Base-by-base conservation (phyloP, 108 stramenopile species). In the Bacterosira constricta region DNA sequence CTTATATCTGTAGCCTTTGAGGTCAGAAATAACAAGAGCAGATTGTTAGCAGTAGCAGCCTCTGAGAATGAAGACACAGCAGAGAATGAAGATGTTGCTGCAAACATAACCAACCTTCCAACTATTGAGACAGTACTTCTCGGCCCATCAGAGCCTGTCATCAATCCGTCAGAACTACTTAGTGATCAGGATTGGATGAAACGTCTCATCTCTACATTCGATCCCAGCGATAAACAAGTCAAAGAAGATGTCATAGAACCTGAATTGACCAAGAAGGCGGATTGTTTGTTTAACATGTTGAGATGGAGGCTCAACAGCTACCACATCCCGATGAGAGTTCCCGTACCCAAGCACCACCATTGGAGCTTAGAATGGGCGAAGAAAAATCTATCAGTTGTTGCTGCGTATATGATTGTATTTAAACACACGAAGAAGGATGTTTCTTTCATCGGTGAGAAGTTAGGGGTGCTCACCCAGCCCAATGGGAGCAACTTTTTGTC, bases 341-440 rank as follows among this genome's bases (percentile, higher is more conserved):
- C 51, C 27, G 25, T 34, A 52, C 5, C 27, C 6, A 27, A 38
- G 32, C 49, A 38, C 6, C 6, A 51, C 1, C 26, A 66, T 31
- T 47, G 50, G 65, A 26, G 21, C 20, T 25, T 51, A 21, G 18
- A n/a, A 47, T 23, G 47, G 29, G 65, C 65, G 1, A 23, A 15
- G 1, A 66, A 52, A 38, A 66, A 66, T 52, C 34, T 66, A 4
- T 29, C 51, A 7, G 65, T 52, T n/a, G 65, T 66, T 20, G 65
- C 65, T 25, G 49, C 65, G 34, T 36, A 47, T 50, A 66, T 66
- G 50, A 31, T 46, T 42, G 11, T 45, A 2, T 12, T 21, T 29
- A 18, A 26, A 3, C 60, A 61, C 20, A 10, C 39, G n/a, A 66
- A 66, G 13, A 15, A 53, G 13, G 65, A 66, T 66, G n/a, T 66